phyloP scores from a whole-genome alignment of 148 eudicot genomes.

The Rhododendron ovatum region DNA sequence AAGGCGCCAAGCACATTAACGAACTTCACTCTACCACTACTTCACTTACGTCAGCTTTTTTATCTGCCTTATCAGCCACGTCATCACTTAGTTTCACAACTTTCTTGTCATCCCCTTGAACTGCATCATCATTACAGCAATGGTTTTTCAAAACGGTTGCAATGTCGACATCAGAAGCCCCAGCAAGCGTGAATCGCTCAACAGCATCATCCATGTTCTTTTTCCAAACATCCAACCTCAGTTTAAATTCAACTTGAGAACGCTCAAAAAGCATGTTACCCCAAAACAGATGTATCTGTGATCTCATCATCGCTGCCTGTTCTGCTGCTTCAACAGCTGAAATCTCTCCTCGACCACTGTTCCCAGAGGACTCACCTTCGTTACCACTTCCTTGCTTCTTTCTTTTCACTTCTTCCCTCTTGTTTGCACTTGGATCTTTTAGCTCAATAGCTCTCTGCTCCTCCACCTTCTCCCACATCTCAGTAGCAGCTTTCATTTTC shows the following conservation, averaged over 20 bases:
- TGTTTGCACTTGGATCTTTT: conserved; percentile 57
- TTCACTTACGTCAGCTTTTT: conserved; percentile 15
- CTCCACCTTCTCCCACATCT: conserved; percentile 91
- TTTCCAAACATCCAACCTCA: conserved; percentile 58
- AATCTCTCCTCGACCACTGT: conserved; percentile 44
- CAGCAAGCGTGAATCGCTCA: conserved; percentile 84
- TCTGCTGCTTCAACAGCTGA: conserved; percentile 83
- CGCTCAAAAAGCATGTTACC: conserved; percentile 94
- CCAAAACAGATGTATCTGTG: conserved; percentile 94
- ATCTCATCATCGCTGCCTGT: conserved; percentile 84
- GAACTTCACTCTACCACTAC: conserved; percentile 9
- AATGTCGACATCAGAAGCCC: conserved; percentile 89
- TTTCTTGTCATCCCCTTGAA: conserved; percentile 41
- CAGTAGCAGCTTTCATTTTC: conserved; percentile 85
- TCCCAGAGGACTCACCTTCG: conserved; percentile 41
- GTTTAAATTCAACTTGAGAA: conserved; percentile 77
- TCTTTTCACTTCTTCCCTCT: conserved; percentile 66
- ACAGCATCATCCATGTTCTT: conserved; percentile 66
- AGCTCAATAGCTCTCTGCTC: conserved; percentile 76
- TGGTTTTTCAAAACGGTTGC: conserved; percentile 69
- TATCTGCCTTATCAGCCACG: conserved; percentile 21
- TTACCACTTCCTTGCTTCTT: conserved; percentile 47
- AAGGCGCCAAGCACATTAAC: neutral
- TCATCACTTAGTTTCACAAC: conserved; percentile 18
- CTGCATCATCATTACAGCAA: conserved; percentile 56